Percentiles rank a stretch among this genome's conserved stretches.
Evolutionary conservation across 768 basidiomycete species (phyloP).

Genomic region (Mycena filopes): DNA sequence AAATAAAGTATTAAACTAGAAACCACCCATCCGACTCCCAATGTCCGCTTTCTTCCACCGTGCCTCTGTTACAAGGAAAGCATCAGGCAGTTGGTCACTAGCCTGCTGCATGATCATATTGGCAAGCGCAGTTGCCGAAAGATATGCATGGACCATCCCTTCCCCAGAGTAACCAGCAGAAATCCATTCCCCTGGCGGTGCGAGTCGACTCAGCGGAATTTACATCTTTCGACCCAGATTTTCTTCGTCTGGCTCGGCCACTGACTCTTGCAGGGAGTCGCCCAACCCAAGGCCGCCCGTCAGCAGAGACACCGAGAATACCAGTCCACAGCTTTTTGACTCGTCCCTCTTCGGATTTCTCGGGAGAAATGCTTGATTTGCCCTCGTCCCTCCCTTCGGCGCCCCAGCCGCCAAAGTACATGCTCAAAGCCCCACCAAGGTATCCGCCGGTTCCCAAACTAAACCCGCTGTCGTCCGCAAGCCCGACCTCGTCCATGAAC

Average conservation of each 20-base stretch:
- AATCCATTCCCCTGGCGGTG: constrained; percentile 60
- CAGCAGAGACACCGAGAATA: constrained; percentile 55
- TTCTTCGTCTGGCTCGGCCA: constrained; percentile 30
- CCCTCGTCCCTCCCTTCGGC: constrained; percentile 51
- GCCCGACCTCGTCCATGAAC: constrained; percentile 28
- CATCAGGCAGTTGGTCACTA: constrained; percentile 52
- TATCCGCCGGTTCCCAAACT: constrained; percentile 49
- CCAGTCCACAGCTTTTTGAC: constrained; percentile 64
- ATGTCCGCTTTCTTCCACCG: constrained; percentile 40
- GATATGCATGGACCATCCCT: constrained; percentile 64
- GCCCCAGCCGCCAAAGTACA: constrained; percentile 52
- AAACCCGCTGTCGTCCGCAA: constrained; percentile 26
- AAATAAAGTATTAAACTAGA: constrained; percentile 18
- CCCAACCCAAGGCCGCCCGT: constrained; percentile 62
- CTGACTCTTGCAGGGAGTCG: constrained; percentile 52
- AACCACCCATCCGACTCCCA: constrained; percentile 16
- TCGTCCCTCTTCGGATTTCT: constrained; percentile 44
- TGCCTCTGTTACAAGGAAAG: constrained; percentile 48
- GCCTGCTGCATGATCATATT: constrained; percentile 55
- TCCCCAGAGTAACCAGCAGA: constrained; percentile 63
- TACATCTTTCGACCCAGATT: not conserved
- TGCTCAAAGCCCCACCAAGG: constrained; percentile 57
- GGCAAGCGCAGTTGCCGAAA: constrained; percentile 58
- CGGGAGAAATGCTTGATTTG: constrained; percentile 37
- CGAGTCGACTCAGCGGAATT: not conserved